Conservation (phyloP, 441 rosid genomes). For the Adansonia rubrostipa region DNA sequence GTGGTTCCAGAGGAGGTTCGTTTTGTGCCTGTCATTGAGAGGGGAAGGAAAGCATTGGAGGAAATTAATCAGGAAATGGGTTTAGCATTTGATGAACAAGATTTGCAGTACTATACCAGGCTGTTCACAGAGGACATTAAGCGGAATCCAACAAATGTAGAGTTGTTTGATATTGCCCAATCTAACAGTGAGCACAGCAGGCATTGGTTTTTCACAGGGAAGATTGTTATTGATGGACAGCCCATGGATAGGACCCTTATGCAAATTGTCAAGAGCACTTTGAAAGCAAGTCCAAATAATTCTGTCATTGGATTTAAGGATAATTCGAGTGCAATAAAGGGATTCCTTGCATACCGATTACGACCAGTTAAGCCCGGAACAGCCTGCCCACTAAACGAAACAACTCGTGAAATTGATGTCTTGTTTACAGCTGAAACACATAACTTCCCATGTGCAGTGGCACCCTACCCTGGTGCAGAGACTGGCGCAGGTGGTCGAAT, state of each 20-base stretch:
- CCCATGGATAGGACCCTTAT: slow-evolving; percentile 80
- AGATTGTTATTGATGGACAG: slow-evolving; percentile 83
- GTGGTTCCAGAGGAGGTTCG: slow-evolving; percentile 76
- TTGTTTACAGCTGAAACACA: slow-evolving; percentile 95
- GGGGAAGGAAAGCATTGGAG: slow-evolving; percentile 80
- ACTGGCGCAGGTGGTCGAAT: slow-evolving; percentile 98
- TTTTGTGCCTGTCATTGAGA: slow-evolving; percentile 82
- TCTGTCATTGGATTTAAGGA: slow-evolving; percentile 94
- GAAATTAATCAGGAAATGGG: slow-evolving; percentile 95
- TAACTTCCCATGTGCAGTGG: slow-evolving; percentile 98
- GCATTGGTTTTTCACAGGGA: slow-evolving; percentile 95
- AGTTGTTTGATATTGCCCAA: slow-evolving; percentile 92
- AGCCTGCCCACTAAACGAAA: slow-evolving; percentile 56
- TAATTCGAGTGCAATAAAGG: slow-evolving; percentile 93
- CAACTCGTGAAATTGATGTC: slow-evolving; percentile 66
- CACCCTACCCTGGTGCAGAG: slow-evolving; percentile 98
- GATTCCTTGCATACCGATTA: slow-evolving; percentile 72
- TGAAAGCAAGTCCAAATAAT: slow-evolving; percentile 77
- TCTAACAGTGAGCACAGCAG: slow-evolving; percentile 96
- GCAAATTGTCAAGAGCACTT: slow-evolving; percentile 96
- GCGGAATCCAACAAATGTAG: slow-evolving; percentile 87
- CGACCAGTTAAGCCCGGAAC: slow-evolving; percentile 76
- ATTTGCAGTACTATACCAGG: slow-evolving; percentile 80
- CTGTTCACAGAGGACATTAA: slow-evolving; percentile 75
- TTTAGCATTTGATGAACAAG: slow-evolving; percentile 94